Base-by-base conservation (phyloP, 306 rosid genomes). In the Betula pendula region DNA sequence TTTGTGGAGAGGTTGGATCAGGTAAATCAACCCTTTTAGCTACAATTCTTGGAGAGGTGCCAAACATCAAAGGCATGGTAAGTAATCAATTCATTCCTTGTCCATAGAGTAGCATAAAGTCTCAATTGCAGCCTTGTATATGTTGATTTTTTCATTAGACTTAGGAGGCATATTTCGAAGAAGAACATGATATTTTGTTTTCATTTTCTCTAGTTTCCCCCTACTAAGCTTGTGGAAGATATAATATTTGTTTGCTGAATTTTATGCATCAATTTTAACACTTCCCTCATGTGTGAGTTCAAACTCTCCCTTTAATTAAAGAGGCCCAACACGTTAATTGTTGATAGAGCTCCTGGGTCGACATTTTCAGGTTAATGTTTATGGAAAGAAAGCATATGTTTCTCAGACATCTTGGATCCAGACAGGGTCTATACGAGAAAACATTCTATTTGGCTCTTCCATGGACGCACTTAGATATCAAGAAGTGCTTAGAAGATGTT, bases 351-450 rank as follows among this genome's bases (percentile, higher is more conserved):
- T 62, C 6, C 16, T 8, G 22, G 19, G 19, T 31, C 42, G 16
- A 62, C 16, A 17, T 40, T 43, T 85, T 25, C 86, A 87, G 91
- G 83, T 85, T 75, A 76, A 71, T 58, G 78, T 74, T 47, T 59
- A 67, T 73, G 91, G 91, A 31, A 85, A 84, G 71, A 52, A 85
- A 66, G 93, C 91, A 31, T 89, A 83, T 78, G 91, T 89, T 83
- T 83, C 93, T 43, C 91, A 89, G 72, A 79, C 91, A 55, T 82
- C 93, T 19, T 89, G 91, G 93, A 85, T 89, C 50, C 90, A 85
- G 70, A 79, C 89, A 0, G 91, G 91, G 2, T 87, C 86, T n/a
- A 85, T 89, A 38, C 60, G 20, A 42, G 88, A 89, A 33, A 89
- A 85, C 71, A 84, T 87, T 43, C 62, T 89, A 10, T 83, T 89